Base-by-base conservation (phyloP, 2,329 filamentous ascomycete genomes). In the Epicoccum sorghinum region DNA sequence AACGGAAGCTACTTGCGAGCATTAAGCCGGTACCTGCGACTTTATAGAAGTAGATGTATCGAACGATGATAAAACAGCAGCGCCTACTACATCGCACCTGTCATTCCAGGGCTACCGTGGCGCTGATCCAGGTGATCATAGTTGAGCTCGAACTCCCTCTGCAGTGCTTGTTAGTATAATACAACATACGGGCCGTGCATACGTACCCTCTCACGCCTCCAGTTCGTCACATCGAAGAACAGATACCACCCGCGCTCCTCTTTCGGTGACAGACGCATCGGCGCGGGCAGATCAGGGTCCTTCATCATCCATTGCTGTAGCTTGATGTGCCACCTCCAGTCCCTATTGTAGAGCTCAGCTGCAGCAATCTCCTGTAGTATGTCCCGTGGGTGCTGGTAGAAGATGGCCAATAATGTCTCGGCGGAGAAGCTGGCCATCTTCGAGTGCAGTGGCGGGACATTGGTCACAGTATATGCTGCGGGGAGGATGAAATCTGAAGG, bases 351-450 rank as follows among this genome's bases (percentile, higher is more conserved):
- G 65, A 89, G 73, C 67, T 89, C 86, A 52, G 82, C 79, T 7
- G 86, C 86, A 5, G 86, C 86, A 40, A 86, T 76, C 66, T 89
- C 86, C 67, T 89, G 86, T 69, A 86, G 79, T 50, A 87, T 81
- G 65, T 88, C 86, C 54, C 84, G 78, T 12, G 86, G 85, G 76
- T 85, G 83, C 58, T 84, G 86, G 74, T 88, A 89, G 78, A 89
- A 89, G 55, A 89, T 87, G 67, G 85, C 86, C 68, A 89, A 87
- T 4, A 89, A 77, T 0, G 86, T 89, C 68, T 89, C 86, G 59
- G 85, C 80, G 37, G 79, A 82, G 70, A 87, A 86, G 49, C 81
- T 82, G 3, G 78, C 74, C 60, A 87, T 83, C 54, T 85, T 83
- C 42, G 79, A 77, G 49, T 83, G 79, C 18, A 88, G 75, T 7